Evolutionary conservation across 805 yeast species (phyloP).

Genomic region (Nakazawaea siamensis): DNA sequence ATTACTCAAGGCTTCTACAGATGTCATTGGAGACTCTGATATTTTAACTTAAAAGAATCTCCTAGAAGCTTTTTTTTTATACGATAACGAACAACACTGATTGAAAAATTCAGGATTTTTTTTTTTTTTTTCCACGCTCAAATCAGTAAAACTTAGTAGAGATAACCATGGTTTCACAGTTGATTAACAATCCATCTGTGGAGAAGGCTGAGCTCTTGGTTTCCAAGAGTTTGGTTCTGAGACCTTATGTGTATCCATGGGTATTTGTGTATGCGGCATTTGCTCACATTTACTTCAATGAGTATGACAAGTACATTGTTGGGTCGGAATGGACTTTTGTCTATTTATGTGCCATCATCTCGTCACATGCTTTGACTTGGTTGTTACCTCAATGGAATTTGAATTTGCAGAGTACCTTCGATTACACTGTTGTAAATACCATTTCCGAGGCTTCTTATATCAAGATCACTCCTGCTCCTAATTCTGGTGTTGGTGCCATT

Average conservation of each 20-base stretch:
- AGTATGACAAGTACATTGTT: conserved; percentile 74
- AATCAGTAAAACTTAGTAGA: too few species aligned
- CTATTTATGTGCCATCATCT: conserved; percentile 62
- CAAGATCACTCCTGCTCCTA: conserved; percentile 73
- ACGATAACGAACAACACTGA: too few species aligned
- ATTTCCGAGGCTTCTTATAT: conserved; percentile 64
- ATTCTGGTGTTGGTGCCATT: conserved; percentile 81
- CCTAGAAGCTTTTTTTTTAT: too few species aligned
- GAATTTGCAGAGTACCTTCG: conserved; percentile 58
- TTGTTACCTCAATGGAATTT: conserved; percentile 94
- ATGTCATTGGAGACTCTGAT: conserved; percentile 17
- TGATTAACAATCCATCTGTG: conserved; percentile 69
- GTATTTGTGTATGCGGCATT: conserved; percentile 69
- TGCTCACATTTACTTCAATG: conserved; percentile 49
- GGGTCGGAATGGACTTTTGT: conserved; percentile 97
- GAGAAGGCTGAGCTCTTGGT: conserved; percentile 66
- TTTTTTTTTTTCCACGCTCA: not conserved
- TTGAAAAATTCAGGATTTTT: too few species aligned
- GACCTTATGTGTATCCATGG: conserved; percentile 84
- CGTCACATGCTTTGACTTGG: conserved; percentile 70
- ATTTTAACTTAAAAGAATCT: too few species aligned
- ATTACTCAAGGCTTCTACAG: conserved; percentile 72
- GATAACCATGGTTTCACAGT: conserved; percentile 11
- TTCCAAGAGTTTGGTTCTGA: conserved; percentile 48
- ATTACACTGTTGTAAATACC: conserved; percentile 45